Conservation (phyloP, 192 early-diverging fungal species). For the Coemansia nantahalensis region DNA sequence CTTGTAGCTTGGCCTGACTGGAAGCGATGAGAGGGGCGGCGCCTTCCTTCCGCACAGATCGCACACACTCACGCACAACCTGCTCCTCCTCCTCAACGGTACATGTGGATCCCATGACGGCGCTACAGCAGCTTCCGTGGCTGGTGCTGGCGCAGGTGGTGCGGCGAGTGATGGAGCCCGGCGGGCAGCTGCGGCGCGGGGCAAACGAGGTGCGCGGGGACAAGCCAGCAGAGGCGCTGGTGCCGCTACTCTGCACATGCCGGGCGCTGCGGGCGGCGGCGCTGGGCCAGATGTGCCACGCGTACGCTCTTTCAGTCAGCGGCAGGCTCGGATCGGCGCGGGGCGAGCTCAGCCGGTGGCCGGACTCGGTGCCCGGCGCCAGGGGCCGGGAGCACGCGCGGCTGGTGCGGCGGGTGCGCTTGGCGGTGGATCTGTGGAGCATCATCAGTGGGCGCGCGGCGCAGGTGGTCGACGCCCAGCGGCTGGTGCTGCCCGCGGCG, state of each 20-base stretch:
- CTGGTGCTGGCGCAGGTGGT: slow-evolving; percentile 1
- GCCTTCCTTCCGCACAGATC: no score
- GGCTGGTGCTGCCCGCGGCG: neutral
- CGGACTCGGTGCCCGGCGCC: no score
- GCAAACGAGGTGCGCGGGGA: no score
- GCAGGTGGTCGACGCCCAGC: neutral
- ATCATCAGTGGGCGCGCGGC: slow-evolving; percentile 6
- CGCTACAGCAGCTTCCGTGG: slow-evolving; percentile 11
- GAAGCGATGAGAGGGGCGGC: no score
- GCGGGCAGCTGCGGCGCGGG: neutral
- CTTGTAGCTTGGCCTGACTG: no score
- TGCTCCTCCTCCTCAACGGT: no score
- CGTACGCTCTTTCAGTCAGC: neutral
- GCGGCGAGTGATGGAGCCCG: neutral
- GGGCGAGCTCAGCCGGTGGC: no score
- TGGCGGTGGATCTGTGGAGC: slow-evolving; percentile 15
- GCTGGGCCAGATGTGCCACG: neutral
- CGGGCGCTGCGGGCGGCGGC: slow-evolving; percentile 1
- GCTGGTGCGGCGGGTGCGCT: neutral
- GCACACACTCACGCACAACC: no score
- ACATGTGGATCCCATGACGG: no score
- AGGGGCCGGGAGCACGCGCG: neutral
- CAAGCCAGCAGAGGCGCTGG: neutral
- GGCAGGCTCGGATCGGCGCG: slow-evolving; percentile 4
- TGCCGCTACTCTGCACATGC: slow-evolving; percentile 3